Percentiles rank a stretch among this genome's conserved stretches.
phyloP scores from a whole-genome alignment of 2,329 filamentous ascomycete genomes.

The Aureobasidium namibiae region DNA sequence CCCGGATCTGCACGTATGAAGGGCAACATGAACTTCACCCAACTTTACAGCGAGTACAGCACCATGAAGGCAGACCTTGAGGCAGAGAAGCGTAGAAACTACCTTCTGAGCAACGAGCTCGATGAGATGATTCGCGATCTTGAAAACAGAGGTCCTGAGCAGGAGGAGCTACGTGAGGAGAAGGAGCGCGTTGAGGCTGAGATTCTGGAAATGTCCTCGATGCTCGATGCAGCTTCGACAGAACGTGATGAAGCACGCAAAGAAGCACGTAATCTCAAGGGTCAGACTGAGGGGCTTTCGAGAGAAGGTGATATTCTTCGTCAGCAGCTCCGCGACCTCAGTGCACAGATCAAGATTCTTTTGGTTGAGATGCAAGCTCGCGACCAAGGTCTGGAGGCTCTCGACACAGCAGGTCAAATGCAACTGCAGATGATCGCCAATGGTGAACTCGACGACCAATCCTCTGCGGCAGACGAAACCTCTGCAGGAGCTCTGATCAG shows the following conservation, averaged over 20 bases:
- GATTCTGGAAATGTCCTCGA: slow-evolving; percentile 65
- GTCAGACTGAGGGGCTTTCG: slow-evolving; percentile 53
- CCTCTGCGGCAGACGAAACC: slow-evolving; percentile 63
- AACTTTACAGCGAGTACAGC: slow-evolving; percentile 55
- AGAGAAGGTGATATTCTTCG: slow-evolving; percentile 70
- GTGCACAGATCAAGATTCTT: slow-evolving; percentile 82
- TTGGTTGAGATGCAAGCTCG: slow-evolving; percentile 77
- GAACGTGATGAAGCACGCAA: slow-evolving; percentile 74
- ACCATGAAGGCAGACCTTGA: slow-evolving; percentile 63
- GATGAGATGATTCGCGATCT: slow-evolving; percentile 80
- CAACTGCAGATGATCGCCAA: slow-evolving; percentile 71
- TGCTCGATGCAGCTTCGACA: slow-evolving; percentile 73
- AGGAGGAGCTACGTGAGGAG: slow-evolving; percentile 76
- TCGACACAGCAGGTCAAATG: slow-evolving; percentile 62
- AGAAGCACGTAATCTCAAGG: slow-evolving; percentile 68
- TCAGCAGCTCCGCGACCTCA: slow-evolving; percentile 81
- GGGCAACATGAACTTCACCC: slow-evolving; percentile 50
- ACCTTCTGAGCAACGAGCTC: slow-evolving; percentile 66
- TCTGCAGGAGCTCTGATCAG: slow-evolving; percentile 86
- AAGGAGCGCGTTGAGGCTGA: slow-evolving; percentile 72
- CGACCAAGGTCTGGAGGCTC: slow-evolving; percentile 66
- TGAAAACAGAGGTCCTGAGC: slow-evolving; percentile 78
- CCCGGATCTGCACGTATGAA: slow-evolving; percentile 47
- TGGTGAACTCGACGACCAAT: slow-evolving; percentile 64
- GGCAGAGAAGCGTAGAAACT: slow-evolving; percentile 63